Evolutionary conservation across 1,139 yeast species (phyloP), one percentile per base, ranked within the genome.

Genomic region (Candida sanyaensis): DNA sequence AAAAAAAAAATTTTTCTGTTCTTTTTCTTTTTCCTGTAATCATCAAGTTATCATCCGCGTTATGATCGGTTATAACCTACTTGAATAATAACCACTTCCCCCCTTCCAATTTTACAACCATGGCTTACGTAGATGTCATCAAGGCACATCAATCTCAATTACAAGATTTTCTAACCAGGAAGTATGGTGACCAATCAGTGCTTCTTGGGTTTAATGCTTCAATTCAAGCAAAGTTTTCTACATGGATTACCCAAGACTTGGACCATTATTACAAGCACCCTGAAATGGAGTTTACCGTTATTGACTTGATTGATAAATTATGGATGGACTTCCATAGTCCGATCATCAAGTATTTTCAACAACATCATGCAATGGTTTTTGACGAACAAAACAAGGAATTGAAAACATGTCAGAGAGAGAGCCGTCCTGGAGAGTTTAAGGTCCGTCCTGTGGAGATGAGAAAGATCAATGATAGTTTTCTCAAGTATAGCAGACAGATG

Each of bases 311-410:
- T 24, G 85, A 81, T 42, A 55, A 62, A 5, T 61, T 83, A 21
- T 86, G 91, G 91, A 60, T 71, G 26, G 80, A 81, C 12, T 76
- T 85, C 56, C 86, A 83, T 56, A 83, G 83, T 55, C 89, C 89
- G 0, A 75, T 81, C 1, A 73, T 84, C 51, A 83, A 83, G 54
- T 77, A 75, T 59, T 84, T 72, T 54, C 79, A 76, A 54, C 54
- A 59, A 9, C 75, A 68, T 43, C 81, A 78, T 57, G 66, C 67
- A 5, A 57, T 56, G 2, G 55, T 71, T 28, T 68, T 55, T 40
- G 52, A 57, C 23, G 59, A 59, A 17, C 49, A 55, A 9, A 40
- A 56, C 46, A 43, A 45, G 5, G 54, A 55, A 2, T 55, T 59
- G 47, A 42, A 58, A 29, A 39, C 36, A 6, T 26, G 51, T 45